Conservation (phyloP, 1,284 basidiomycete genomes). For the Sanghuangporus sanghuang region DNA sequence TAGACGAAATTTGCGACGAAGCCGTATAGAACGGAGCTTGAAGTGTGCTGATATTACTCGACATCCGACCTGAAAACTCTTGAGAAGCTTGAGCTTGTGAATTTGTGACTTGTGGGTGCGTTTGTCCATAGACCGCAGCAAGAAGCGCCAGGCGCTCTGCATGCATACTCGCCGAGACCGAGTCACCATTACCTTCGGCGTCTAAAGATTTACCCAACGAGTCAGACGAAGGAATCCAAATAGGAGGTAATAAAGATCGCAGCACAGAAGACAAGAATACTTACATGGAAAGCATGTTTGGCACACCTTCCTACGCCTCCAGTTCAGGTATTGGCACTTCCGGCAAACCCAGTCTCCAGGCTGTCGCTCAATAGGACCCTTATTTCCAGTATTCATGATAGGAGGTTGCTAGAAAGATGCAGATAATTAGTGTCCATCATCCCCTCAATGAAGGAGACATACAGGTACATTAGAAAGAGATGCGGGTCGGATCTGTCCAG, state of each 20-base stretch:
- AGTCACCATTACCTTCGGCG: slow-evolving; percentile 80
- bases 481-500: slow-evolving; percentile 67
- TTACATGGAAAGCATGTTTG: slow-evolving; percentile 82
- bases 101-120: slow-evolving; percentile 34
- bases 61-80: not conserved
- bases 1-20: not conserved
- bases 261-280: slow-evolving; percentile 25
- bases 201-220: slow-evolving; percentile 35
- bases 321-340: slow-evolving; percentile 82
- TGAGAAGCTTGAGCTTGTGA: slow-evolving; percentile 7
- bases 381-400: slow-evolving; percentile 85
- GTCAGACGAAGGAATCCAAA: slow-evolving; percentile 16
- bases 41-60: not conserved
- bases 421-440: slow-evolving; percentile 14
- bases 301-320: slow-evolving; percentile 82
- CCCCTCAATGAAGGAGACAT: slow-evolving; percentile 25
- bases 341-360: slow-evolving; percentile 89
- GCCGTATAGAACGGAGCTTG: not conserved
- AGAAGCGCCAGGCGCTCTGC: slow-evolving; percentile 75
- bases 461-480: slow-evolving; percentile 48
- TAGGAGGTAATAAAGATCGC: slow-evolving; percentile 12
- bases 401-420: slow-evolving; percentile 55
- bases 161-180: slow-evolving; percentile 74
- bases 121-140: slow-evolving; percentile 49
- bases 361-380: slow-evolving; percentile 80